phyloP scores from a whole-genome alignment of 2,329 filamentous ascomycete genomes.

The Cadophora malorum region DNA sequence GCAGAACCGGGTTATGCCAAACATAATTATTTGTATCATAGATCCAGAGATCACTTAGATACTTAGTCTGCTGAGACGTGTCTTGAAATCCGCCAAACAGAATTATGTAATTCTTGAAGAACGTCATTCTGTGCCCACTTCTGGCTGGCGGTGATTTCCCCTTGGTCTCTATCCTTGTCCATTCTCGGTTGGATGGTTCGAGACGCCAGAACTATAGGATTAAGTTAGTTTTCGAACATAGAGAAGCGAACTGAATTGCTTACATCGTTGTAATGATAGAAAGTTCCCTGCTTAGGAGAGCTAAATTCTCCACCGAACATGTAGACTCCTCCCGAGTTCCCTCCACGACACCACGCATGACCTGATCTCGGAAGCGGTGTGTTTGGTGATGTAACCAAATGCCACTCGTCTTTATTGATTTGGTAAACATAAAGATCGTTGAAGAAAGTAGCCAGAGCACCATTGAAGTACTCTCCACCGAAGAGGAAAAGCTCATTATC shows the following conservation, averaged over 20 bases:
- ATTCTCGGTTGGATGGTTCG: constrained; percentile 84
- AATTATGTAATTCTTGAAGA: constrained; percentile 95
- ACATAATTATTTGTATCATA: constrained; percentile 89
- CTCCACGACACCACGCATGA: constrained; percentile 92
- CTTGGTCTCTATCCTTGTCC: constrained; percentile 83
- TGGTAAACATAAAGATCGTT: constrained; percentile 74
- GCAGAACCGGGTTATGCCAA: constrained; percentile 80
- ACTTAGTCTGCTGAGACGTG: constrained; percentile 92
- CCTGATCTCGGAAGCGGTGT: constrained; percentile 88
- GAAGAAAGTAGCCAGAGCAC: constrained; percentile 77
- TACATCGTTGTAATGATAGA: constrained; percentile 95
- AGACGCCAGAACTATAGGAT: constrained; percentile 78
- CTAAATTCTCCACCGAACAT: constrained; percentile 97
- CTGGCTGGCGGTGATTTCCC: constrained; percentile 82
- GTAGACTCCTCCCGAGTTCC: constrained; percentile 82
- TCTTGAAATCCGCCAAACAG: constrained; percentile 98
- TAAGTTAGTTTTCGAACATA: constrained; percentile 15
- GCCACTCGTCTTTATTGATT: constrained; percentile 88
- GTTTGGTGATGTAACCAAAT: constrained; percentile 87
- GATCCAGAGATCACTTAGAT: constrained; percentile 91
- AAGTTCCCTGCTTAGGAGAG: constrained; percentile 95
- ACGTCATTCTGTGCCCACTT: constrained; percentile 94
- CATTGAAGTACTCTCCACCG: constrained; percentile 96
- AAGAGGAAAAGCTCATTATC: constrained; percentile 89
- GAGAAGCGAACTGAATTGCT: background rate